Base-by-base conservation (phyloP, 208 protist genomes). In the Tritrichomonas foetus region DNA sequence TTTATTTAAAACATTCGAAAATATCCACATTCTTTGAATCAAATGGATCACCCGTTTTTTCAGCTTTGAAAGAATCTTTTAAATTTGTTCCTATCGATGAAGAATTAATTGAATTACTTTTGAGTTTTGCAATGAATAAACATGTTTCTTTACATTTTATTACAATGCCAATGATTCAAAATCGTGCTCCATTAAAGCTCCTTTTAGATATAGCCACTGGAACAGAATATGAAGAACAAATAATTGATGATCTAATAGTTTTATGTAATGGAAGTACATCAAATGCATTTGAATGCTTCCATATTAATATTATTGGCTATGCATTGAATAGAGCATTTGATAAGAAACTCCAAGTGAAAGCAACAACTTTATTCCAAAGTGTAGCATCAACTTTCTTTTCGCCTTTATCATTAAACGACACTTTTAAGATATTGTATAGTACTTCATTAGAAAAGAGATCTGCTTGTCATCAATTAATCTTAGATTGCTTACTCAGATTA, bases 251-350 rank as follows among this genome's bases (percentile, higher is more conserved):
- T 33, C 9, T 89, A 20, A 89, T 57, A 5, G 20, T 33, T 39
- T 47, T 89, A 36, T 89, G 78, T 50, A 89, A 89, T 16, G 27
- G 27, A 11, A 53, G 41, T 16, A 53, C 78, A 27, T 89, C 78
- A 9, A 89, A 89, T 39, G 33, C 16, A 44, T 89, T 89, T 33
- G 78, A 89, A 36, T 89, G 78, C 22, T 89, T 89, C 47, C 78
- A 89, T 39, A 49, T 47, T 30, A n/a, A 89, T 16, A 36, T 39
- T 2, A 39, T 89, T 9, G 57, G 30, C 1, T 89, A 89, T 57
- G 2, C 78, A 61, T 47, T 89, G 1, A 47, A 89, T 1, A 53
- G 47, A 57, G 44, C 41, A 8, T 11, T 47, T 20, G 39, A 57
- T 8, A 36, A 89, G 39, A 53, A 61, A 39, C 5, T 89, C 0